Percentiles rank a stretch among this genome's conserved stretches.
These are phyloP conservation scores for Thelonectria blattea DNA, from an alignment of 2,329 filamentous ascomycete genomes.

Conservation along the genomic window DNA sequence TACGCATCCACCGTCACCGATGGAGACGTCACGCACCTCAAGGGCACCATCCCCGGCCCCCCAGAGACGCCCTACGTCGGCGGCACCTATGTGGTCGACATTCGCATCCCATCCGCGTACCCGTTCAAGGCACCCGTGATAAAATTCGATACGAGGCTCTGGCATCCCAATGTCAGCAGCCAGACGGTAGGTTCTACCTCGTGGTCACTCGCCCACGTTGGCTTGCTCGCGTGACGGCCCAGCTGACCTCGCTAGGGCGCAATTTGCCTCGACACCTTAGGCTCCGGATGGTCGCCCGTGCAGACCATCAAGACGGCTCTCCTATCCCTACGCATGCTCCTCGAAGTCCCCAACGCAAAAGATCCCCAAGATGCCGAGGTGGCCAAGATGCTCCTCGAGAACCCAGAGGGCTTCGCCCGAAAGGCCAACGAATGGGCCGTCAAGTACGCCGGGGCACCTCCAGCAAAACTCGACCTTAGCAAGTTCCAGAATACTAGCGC, in stretches of 20 bases:
- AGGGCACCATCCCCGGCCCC: conserved; percentile 82
- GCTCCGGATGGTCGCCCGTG: conserved; percentile 91
- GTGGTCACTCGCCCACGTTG: background rate
- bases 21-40: conserved; percentile 79
- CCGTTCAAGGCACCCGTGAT: conserved; percentile 93
- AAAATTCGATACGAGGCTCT: conserved; percentile 91
- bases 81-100: conserved; percentile 81
- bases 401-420: conserved; percentile 78
- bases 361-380: conserved; percentile 98
- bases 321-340: conserved; percentile 89
- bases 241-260: conserved; percentile 70
- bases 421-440: conserved; percentile 92
- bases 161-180: conserved; percentile 96
- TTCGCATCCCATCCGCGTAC: conserved; percentile 86
- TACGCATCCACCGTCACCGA: conserved; percentile 68
- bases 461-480: conserved; percentile 45
- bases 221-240: background rate
- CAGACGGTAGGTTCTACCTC: conserved; percentile 71
- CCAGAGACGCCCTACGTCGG: conserved; percentile 94
- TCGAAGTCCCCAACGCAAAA: conserved; percentile 92
- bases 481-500: conserved; percentile 57
- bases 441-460: conserved; percentile 77
- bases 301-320: conserved; percentile 95
- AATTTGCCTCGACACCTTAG: conserved; percentile 94
- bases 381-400: conserved; percentile 83